Evolutionary conservation across 2,329 filamentous ascomycete species (phyloP).

Genomic region (Aspergillus texensis): DNA sequence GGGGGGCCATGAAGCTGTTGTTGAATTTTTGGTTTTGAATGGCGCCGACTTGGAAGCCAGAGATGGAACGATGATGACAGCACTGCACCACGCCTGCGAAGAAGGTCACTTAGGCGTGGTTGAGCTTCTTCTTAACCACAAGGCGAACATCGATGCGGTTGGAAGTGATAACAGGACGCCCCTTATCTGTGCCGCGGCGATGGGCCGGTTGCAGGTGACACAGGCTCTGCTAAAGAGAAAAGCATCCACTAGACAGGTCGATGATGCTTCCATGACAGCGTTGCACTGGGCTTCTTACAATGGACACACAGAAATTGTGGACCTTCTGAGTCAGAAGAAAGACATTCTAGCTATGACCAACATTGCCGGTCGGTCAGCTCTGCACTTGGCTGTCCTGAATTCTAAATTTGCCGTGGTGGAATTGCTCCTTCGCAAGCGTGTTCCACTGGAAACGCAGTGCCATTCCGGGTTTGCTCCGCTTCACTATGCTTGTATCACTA

Average conservation of each 20-base stretch:
- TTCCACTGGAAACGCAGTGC: constrained; percentile 34
- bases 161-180: constrained; percentile 39
- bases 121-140: constrained; percentile 33
- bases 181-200: constrained; percentile 39
- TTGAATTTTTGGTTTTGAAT: constrained; percentile 33
- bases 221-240: constrained; percentile 36
- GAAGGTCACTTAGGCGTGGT: constrained; percentile 31
- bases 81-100: constrained; percentile 40
- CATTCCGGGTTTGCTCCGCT: constrained; percentile 33
- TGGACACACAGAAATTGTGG: constrained; percentile 40
- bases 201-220: constrained; percentile 30
- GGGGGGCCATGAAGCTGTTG: constrained; percentile 35
- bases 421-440: constrained; percentile 36
- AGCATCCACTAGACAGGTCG: constrained; percentile 29
- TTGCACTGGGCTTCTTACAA: constrained; percentile 44
- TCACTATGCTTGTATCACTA: constrained; percentile 42
- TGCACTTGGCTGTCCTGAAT: constrained; percentile 41
- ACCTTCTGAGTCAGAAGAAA: constrained; percentile 35
- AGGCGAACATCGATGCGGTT: constrained; percentile 34
- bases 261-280: constrained; percentile 40
- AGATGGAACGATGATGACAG: constrained; percentile 39
- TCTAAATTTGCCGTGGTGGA: constrained; percentile 43
- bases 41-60: constrained; percentile 41
- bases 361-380: constrained; percentile 34
- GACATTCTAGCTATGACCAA: constrained; percentile 30